Conservation (phyloP, 148 eudicot genomes). For the Diospyros kaki region DNA sequence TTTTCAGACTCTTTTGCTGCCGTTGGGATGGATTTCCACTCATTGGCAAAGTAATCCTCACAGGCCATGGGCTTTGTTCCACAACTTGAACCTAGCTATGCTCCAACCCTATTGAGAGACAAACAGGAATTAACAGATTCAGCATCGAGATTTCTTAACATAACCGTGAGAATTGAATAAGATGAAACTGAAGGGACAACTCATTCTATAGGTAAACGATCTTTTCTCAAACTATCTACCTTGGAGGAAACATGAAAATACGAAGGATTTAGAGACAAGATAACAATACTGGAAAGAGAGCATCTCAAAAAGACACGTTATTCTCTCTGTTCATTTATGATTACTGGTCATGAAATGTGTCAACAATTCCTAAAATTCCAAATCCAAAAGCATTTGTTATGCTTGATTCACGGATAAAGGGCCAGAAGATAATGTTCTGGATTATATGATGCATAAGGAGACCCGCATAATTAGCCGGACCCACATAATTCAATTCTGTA, state of each 20-base stretch:
- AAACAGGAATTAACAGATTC: background rate
- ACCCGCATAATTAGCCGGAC: background rate
- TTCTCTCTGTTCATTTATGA: too few species aligned
- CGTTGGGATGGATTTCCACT: slow-evolving; percentile 37
- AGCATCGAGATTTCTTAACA: background rate
- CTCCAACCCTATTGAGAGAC: slow-evolving; percentile 6
- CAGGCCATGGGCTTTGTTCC: slow-evolving; percentile 37
- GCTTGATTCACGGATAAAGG: background rate
- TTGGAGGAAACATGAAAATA: background rate
- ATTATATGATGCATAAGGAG: background rate
- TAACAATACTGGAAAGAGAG: background rate
- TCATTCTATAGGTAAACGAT: background rate
- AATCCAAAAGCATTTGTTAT: background rate
- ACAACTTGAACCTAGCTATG: background rate
- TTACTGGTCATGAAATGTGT: too few species aligned
- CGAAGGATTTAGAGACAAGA: background rate
- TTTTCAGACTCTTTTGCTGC: slow-evolving; percentile 28
- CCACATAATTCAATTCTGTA: background rate
- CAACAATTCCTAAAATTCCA: background rate
- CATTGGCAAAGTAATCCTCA: slow-evolving; percentile 34
- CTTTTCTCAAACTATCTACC: background rate
- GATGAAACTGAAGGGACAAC: background rate
- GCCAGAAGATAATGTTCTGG: background rate
- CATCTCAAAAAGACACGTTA: background rate
- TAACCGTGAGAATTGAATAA: background rate